Percentiles rank a stretch among this genome's conserved stretches.
Conservation (phyloP, 2,329 filamentous ascomycete genomes). For the Tolypocladium pustulatum region DNA sequence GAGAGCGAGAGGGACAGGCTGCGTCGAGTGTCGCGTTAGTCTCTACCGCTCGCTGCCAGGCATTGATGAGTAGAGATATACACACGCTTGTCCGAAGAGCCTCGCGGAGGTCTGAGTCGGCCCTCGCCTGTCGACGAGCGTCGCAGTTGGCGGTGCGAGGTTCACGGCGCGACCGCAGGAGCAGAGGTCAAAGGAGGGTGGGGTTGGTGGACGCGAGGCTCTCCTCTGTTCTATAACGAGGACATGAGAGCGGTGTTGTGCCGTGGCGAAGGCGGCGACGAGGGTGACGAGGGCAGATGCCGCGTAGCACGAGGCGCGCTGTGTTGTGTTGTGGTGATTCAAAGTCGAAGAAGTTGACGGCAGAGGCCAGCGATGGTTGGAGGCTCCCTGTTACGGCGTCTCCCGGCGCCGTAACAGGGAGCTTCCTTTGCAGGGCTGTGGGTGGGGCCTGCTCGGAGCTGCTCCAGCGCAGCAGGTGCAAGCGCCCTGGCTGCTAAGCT, state of each 20-base stretch:
- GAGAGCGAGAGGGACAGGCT: background rate
- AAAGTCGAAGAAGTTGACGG: background rate
- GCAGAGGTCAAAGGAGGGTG: conserved; percentile 7
- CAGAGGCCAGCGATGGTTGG: background rate
- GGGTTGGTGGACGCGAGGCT: background rate
- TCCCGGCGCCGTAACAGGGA: too few relatives aligned
- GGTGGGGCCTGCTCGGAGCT: background rate
- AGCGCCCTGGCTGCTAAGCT: background rate
- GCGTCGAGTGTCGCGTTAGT: background rate
- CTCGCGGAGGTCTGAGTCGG: background rate
- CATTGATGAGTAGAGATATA: background rate
- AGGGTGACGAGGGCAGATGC: background rate
- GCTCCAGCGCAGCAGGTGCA: background rate
- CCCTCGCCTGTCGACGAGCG: background rate
- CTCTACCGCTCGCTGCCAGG: background rate
- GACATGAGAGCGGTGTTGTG: conserved; percentile 18
- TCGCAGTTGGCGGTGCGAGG: conserved; percentile 3
- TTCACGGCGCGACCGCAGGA: conserved; percentile 1
- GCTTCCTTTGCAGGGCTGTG: background rate
- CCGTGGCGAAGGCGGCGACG: conserved; percentile 1
- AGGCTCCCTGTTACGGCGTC: background rate
- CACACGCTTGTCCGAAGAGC: background rate
- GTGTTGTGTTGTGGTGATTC: background rate
- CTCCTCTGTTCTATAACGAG: conserved; percentile 22
- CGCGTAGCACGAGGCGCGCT: background rate